Conservation (phyloP, 164 flowering plant genomes). For the Cinnamomum chago region DNA sequence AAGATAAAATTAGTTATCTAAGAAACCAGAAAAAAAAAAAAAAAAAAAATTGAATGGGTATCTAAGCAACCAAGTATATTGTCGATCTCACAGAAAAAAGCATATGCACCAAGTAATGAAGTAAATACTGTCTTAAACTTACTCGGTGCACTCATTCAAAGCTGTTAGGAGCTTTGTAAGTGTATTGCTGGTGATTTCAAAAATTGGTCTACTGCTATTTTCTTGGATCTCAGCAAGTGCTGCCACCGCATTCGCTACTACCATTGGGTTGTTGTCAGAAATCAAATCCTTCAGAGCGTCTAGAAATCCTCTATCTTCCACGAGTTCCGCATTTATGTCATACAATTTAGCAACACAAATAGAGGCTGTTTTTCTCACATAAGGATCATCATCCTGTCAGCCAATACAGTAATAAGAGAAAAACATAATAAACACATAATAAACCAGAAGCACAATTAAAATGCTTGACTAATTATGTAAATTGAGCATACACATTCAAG, state of each 20-base stretch:
- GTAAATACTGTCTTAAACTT: constrained; percentile 23
- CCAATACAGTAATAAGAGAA: constrained; percentile 5
- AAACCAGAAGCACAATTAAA: not conserved
- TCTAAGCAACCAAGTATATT: not conserved
- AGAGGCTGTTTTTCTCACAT: constrained; percentile 99
- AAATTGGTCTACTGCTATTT: constrained; percentile 70
- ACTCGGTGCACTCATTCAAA: constrained; percentile 97
- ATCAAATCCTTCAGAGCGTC: constrained; percentile 95
- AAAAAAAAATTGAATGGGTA: not conserved
- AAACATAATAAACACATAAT: constrained; percentile 2
- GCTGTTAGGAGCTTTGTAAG: constrained; percentile 97
- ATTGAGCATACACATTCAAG: not conserved
- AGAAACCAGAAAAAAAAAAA: too few relatives aligned
- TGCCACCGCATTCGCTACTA: constrained; percentile 99
- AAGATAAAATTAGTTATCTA: not conserved
- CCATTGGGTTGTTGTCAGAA: constrained; percentile 99
- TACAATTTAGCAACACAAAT: constrained; percentile 98
- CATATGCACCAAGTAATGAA: not conserved
- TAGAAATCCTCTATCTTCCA: constrained; percentile 95
- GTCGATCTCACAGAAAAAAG: not conserved
- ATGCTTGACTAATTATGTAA: not conserved
- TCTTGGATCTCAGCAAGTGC: constrained; percentile 99
- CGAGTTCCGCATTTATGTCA: constrained; percentile 98
- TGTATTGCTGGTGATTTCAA: constrained; percentile 84
- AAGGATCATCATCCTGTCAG: constrained; percentile 98